A percentile compares a stretch with the other conserved stretches of the same genome.
Conservation (phyloP, 1,139 yeast genomes). For the Hansenula sp. region DNA sequence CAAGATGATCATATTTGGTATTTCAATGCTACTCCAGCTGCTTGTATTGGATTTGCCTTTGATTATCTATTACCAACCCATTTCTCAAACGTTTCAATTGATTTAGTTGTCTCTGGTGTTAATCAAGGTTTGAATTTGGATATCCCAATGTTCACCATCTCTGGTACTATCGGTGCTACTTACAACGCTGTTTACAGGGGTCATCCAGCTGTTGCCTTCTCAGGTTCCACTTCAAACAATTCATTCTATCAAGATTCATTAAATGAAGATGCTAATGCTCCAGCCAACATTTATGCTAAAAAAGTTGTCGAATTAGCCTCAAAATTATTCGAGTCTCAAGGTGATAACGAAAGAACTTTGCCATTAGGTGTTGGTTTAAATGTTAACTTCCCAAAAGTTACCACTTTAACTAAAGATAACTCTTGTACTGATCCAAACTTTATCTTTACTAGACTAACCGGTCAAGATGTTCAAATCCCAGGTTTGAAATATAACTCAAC, state of each 20-base stretch:
- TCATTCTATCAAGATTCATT: constrained; percentile 40
- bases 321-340: constrained; percentile 32
- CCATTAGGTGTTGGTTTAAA: constrained; percentile 45
- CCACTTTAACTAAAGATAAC: constrained; percentile 28
- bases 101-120: constrained; percentile 42
- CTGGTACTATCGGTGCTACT: constrained; percentile 44
- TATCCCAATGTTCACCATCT: constrained; percentile 34
- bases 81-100: constrained; percentile 33
- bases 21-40: constrained; percentile 42
- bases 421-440: constrained; percentile 37
- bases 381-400: constrained; percentile 45
- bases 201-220: constrained; percentile 37
- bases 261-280: constrained; percentile 31
- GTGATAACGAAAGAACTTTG: constrained; percentile 28
- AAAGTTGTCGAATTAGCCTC: constrained; percentile 37
- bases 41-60: constrained; percentile 38
- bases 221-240: constrained; percentile 37
- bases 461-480: constrained; percentile 27
- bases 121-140: constrained; percentile 43
- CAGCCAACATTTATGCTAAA: constrained; percentile 40
- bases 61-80: constrained; percentile 36
- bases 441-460: constrained; percentile 37
- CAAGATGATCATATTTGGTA: constrained; percentile 41
- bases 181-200: constrained; percentile 41
- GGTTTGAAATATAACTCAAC: constrained; percentile 16